Evolutionary conservation across 2,329 filamentous ascomycete species (phyloP).

Genomic region (Magnaporthales sp.): DNA sequence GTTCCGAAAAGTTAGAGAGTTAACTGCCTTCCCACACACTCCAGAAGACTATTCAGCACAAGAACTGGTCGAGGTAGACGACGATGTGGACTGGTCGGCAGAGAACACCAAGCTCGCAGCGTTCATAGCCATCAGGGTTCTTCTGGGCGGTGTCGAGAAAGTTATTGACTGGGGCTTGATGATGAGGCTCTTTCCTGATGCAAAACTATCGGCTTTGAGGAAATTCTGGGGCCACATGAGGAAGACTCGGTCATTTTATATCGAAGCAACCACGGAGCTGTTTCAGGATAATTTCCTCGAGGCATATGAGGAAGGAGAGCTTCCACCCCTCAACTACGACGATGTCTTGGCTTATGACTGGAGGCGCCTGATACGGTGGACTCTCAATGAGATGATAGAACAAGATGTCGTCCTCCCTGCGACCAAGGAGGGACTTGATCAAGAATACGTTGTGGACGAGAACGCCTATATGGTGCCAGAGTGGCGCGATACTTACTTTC

Average conservation of each 20-base stretch:
- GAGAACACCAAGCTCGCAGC: conserved; percentile 42
- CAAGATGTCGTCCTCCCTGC: conserved; percentile 39
- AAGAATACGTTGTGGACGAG: conserved; percentile 28
- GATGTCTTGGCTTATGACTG: conserved; percentile 60
- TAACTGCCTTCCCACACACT: conserved; percentile 22
- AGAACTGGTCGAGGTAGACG: conserved; percentile 18
- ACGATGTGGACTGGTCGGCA: conserved; percentile 31
- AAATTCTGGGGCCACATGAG: conserved; percentile 46
- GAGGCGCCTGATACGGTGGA: conserved; percentile 58
- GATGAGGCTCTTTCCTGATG: conserved; percentile 44
- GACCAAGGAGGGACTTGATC: conserved; percentile 33
- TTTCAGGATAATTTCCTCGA: conserved; percentile 59
- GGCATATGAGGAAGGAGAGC: conserved; percentile 54
- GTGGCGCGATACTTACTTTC: conserved; percentile 51
- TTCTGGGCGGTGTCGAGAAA: conserved; percentile 52
- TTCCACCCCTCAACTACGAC: conserved; percentile 56
- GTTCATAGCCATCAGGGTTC: conserved; percentile 46
- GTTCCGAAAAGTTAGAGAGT: conserved; percentile 19
- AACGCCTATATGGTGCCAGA: conserved; percentile 23
- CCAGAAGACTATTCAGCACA: conserved; percentile 23
- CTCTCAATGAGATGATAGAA: conserved; percentile 40
- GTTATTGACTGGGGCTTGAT: conserved; percentile 53
- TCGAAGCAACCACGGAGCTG: conserved; percentile 48
- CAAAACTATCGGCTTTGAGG: conserved; percentile 40
- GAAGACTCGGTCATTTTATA: conserved; percentile 40